A percentile compares a stretch with the other conserved stretches of the same genome.
These are phyloP conservation scores for Wallemia mellicola DNA, from an alignment of 1,284 basidiomycete genomes.

Conservation along the genomic window DNA sequence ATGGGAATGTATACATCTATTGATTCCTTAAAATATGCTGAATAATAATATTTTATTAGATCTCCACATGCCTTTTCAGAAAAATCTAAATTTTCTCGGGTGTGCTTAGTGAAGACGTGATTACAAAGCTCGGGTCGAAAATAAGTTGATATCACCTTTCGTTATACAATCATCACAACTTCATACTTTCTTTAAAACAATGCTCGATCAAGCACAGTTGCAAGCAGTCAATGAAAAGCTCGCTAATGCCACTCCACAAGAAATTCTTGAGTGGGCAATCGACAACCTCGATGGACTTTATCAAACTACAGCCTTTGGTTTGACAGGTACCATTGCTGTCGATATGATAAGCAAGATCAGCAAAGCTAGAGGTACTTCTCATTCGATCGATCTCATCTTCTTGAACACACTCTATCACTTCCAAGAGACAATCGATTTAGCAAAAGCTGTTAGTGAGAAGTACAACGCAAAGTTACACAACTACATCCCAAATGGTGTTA, in stretches of 20 bases:
- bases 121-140: background rate
- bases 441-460: slow-evolving; percentile 40
- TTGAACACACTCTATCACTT: slow-evolving; percentile 95
- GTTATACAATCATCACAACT: background rate
- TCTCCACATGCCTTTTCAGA: background rate
- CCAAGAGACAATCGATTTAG: slow-evolving; percentile 61
- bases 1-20: background rate
- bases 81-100: background rate
- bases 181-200: no score
- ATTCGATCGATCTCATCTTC: slow-evolving; percentile 34
- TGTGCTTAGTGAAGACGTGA: background rate
- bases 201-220: background rate
- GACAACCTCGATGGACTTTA: slow-evolving; percentile 44
- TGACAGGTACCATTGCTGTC: slow-evolving; percentile 64
- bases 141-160: background rate
- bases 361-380: slow-evolving; percentile 14
- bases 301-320: slow-evolving; percentile 79
- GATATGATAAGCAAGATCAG: slow-evolving; percentile 67
- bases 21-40: background rate
- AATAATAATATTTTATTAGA: background rate
- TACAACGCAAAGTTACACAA: slow-evolving; percentile 46
- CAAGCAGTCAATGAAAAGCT: slow-evolving; percentile 32
- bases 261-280: slow-evolving; percentile 56
- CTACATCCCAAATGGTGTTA: slow-evolving; percentile 47
- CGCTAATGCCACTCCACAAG: slow-evolving; percentile 34